phyloP scores from a whole-genome alignment of 1,139 yeast genomes.

The Nakaseomyces sp. region DNA sequence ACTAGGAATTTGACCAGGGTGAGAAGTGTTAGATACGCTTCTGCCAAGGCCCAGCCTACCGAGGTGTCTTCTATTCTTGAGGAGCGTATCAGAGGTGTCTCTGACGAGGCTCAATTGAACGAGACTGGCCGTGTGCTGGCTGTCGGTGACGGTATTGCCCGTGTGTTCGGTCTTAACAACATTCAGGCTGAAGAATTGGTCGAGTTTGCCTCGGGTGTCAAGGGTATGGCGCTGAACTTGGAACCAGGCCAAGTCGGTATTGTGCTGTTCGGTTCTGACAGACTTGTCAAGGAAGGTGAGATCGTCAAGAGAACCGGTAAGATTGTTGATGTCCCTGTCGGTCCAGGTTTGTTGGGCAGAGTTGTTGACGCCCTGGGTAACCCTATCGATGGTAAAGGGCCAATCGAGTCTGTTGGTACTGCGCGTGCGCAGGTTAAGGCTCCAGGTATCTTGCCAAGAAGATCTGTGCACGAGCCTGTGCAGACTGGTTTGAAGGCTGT shows the following conservation, averaged over 20 bases:
- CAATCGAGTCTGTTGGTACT: slow-evolving; percentile 75
- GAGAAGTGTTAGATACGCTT: slow-evolving; percentile 62
- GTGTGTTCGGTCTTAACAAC: slow-evolving; percentile 99
- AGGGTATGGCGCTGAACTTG: slow-evolving; percentile 99
- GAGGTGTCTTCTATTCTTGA: slow-evolving; percentile 98
- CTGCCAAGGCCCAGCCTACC: slow-evolving; percentile 98
- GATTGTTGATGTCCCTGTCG: slow-evolving; percentile 99
- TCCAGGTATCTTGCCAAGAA: slow-evolving; percentile 99
- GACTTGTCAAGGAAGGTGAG: slow-evolving; percentile 98
- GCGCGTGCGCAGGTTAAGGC: slow-evolving; percentile 99
- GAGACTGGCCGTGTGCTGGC: slow-evolving; percentile 99
- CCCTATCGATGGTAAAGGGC: slow-evolving; percentile 99
- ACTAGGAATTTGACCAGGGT: slow-evolving; percentile 48
- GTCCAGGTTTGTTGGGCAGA: slow-evolving; percentile 97
- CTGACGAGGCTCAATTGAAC: slow-evolving; percentile 94
- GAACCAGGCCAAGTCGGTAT: slow-evolving; percentile 99
- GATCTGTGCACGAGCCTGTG: slow-evolving; percentile 97
- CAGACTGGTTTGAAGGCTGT: slow-evolving; percentile 99
- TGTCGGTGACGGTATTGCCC: slow-evolving; percentile 99
- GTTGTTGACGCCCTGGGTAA: slow-evolving; percentile 99
- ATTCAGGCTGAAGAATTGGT: slow-evolving; percentile 99
- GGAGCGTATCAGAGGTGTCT: slow-evolving; percentile 98
- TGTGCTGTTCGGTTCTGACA: slow-evolving; percentile 98
- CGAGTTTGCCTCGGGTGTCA: slow-evolving; percentile 98
- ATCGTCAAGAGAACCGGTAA: slow-evolving; percentile 99